Conservation (phyloP, 2,329 filamentous ascomycete genomes). For the Xylaria sp. region DNA sequence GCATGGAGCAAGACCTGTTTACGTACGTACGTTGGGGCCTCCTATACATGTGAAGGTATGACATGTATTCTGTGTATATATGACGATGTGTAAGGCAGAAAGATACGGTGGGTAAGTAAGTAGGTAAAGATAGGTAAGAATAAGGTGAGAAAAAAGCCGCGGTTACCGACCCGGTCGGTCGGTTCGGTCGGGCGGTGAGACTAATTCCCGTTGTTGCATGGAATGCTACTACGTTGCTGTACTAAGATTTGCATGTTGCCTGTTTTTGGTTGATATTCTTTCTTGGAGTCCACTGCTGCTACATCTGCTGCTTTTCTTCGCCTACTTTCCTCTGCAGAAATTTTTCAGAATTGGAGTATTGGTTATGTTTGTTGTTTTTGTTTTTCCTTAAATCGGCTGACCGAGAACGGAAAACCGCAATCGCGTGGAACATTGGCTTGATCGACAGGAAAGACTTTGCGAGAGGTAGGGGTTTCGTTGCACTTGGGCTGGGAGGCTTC, state of each 20-base stretch:
- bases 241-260: conserved; percentile 11
- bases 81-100: not conserved
- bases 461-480: conserved; percentile 21
- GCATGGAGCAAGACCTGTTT: conserved; percentile 20
- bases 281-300: conserved; percentile 1
- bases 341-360: not conserved
- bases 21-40: conserved; percentile 4
- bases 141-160: conserved; percentile 30
- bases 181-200: conserved; percentile 31
- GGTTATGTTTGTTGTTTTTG: not conserved
- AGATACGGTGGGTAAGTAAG: not conserved
- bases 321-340: conserved; percentile 10
- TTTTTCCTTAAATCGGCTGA: conserved; percentile 22
- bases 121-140: conserved; percentile 8
- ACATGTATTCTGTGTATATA: conserved; percentile 1
- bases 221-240: conserved; percentile 16
- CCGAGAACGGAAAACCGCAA: conserved; percentile 20
- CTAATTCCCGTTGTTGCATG: conserved; percentile 16
- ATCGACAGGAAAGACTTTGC: conserved; percentile 29
- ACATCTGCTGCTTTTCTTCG: conserved; percentile 8
- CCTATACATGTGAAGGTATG: conserved; percentile 17
- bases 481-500: conserved; percentile 14
- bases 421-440: conserved; percentile 15
- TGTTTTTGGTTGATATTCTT: conserved; percentile 2
- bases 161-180: conserved; percentile 32